Base-by-base conservation (phyloP, 176 grass and related monocot genomes). In the Tillandsia fasciculata region DNA sequence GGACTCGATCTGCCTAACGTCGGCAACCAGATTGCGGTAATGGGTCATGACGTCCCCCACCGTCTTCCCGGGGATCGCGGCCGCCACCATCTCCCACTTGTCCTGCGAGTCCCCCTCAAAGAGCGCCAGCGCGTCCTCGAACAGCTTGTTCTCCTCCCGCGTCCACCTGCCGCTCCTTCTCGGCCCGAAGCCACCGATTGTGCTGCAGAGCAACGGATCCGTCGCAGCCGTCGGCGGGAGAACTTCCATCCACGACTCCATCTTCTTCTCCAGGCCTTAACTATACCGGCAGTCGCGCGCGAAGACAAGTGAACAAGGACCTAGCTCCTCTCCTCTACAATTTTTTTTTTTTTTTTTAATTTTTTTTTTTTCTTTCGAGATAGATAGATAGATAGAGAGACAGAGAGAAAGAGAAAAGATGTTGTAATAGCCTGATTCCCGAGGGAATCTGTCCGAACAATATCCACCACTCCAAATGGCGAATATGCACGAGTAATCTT, bases 121-220 rank as follows among this genome's bases (percentile, higher is more conserved):
- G 2, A 15, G 57, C 23, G 92, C 85, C 23, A 96, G 78, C 20
- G 88, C 92, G 10, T 75, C 64, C 80, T 96, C 92, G 72, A 96
- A 96, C 70, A 27, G 80, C 80, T 96, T 96, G 85, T 96, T 96
- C 74, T 96, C 92, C 81, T 89, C 67, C 66, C 69, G 24, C 20
- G 88, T 82, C 92, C 92, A 96, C 33, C 11, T 56, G 0, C 33
- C 50, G 22, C 76, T 70, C 23, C 11, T 18, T n/a, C 18, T 58
- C 51, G 51, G 8, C 42, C 3, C 24, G 26, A 14, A 61, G 28
- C 23, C 15, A 50, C 85, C 85, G 50, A 1, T 71, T 53, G 72
- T 49, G 65, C 77, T 9, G 17, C 71, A 64, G 63, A 74, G 77
- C 51, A 81, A 77, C 72, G 79, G 81, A 54, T 76, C 83, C 80